A percentile compares a stretch with the other conserved stretches of the same genome.
phyloP scores from a whole-genome alignment of 2,329 filamentous ascomycete species.

The Aspergillus cejpii region DNA sequence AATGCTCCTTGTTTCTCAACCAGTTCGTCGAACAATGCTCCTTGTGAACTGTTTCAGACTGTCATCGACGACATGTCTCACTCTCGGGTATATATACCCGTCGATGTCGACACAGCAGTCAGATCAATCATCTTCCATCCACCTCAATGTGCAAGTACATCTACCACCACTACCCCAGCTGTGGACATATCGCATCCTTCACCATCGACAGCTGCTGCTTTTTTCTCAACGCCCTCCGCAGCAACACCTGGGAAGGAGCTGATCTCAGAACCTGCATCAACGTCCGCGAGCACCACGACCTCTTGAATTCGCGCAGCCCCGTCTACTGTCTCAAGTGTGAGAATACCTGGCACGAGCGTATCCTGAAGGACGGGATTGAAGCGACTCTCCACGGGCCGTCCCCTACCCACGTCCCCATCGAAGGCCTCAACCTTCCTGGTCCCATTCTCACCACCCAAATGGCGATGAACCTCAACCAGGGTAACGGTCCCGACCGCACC shows the following conservation, averaged over 20 bases:
- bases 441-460: background rate
- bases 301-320: slow-evolving; percentile 1
- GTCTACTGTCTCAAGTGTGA: slow-evolving; percentile 13
- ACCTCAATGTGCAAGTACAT: slow-evolving; percentile 22
- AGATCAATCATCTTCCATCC: background rate
- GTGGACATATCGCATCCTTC: slow-evolving; percentile 26
- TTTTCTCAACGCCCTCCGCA: slow-evolving; percentile 18
- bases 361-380: background rate
- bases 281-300: slow-evolving; percentile 9
- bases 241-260: background rate
- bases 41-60: background rate
- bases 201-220: slow-evolving; percentile 20
- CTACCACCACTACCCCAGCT: slow-evolving; percentile 24
- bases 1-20: background rate
- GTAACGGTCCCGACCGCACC: background rate
- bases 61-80: background rate
- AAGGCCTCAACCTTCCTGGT: background rate
- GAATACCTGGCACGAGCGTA: slow-evolving; percentile 3
- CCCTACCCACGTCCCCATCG: background rate
- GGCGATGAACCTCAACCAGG: background rate
- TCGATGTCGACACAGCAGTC: background rate
- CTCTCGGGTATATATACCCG: background rate
- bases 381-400: background rate
- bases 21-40: background rate
- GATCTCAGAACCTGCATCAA: slow-evolving; percentile 3